Percentiles rank a stretch among this genome's conserved stretches.
Evolutionary conservation across 192 early-diverging fungal species (phyloP).

Genomic region (Borealophlyctis nickersoniae): DNA sequence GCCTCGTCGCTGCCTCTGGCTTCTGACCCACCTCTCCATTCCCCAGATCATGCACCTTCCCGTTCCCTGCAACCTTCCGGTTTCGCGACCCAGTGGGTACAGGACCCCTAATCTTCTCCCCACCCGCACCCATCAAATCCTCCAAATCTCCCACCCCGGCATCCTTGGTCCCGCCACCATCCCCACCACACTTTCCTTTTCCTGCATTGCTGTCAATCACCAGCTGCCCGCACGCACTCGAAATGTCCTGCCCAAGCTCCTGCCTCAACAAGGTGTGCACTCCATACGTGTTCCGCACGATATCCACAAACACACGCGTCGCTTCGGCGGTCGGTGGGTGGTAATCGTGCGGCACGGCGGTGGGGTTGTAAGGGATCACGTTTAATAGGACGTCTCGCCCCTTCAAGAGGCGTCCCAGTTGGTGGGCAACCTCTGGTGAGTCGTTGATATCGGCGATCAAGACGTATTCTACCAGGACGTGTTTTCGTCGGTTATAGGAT

Average conservation of each 20-base stretch:
- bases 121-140: conserved; percentile 18
- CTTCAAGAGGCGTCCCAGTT: conserved; percentile 46
- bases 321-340: conserved; percentile 35
- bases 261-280: conserved; percentile 46
- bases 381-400: conserved; percentile 45
- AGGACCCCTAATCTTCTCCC: not conserved
- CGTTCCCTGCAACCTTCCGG: not conserved
- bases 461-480: conserved; percentile 55
- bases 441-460: conserved; percentile 51
- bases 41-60: not conserved
- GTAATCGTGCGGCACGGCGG: conserved; percentile 47
- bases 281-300: conserved; percentile 36
- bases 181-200: not conserved
- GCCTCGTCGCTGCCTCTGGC: not conserved
- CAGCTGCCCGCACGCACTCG: conserved; percentile 55
- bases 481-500: conserved; percentile 23
- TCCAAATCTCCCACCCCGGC: conserved; percentile 20
- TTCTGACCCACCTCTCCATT: not conserved
- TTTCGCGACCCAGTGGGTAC: not conserved
- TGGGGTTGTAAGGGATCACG: conserved; percentile 58
- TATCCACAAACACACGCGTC: conserved; percentile 31
- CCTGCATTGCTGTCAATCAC: conserved; percentile 35
- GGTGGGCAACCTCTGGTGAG: conserved; percentile 35
- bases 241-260: conserved; percentile 50
- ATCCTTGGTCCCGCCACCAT: not conserved